Percentiles rank a stretch among this genome's conserved stretches.
phyloP scores from a whole-genome alignment of 805 yeast genomes.

The Ogataea allantospora region DNA sequence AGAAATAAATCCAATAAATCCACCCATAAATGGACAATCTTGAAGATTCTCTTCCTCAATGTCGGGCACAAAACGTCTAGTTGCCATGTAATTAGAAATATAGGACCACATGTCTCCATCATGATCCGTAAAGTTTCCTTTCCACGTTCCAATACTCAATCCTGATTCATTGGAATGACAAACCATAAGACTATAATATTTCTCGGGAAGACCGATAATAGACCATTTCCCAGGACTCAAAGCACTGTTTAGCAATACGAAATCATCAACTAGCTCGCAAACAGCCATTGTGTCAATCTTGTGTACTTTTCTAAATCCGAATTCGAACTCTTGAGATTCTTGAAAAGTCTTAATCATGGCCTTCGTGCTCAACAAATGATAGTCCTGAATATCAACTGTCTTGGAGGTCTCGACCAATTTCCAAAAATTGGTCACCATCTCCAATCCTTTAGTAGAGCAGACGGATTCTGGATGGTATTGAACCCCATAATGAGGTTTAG shows the following conservation, averaged over 20 bases:
- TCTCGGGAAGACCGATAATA: slow-evolving; percentile 69
- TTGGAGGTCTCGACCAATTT: slow-evolving; percentile 34
- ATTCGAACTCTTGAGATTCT: slow-evolving; percentile 10
- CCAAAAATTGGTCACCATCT: slow-evolving; percentile 64
- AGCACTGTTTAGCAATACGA: slow-evolving; percentile 72
- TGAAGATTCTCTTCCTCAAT: slow-evolving; percentile 29
- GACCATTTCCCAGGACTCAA: slow-evolving; percentile 86
- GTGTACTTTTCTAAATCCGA: slow-evolving; percentile 13
- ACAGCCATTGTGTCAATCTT: slow-evolving; percentile 5
- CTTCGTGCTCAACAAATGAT: slow-evolving; percentile 22
- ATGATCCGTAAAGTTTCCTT: not conserved
- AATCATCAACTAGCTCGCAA: slow-evolving; percentile 35
- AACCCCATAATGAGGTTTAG: slow-evolving; percentile 80
- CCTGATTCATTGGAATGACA: slow-evolving; percentile 58
- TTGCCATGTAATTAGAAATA: slow-evolving; percentile 48
- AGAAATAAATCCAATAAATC: slow-evolving; percentile 79
- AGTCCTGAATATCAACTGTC: slow-evolving; percentile 12
- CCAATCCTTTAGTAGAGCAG: slow-evolving; percentile 68
- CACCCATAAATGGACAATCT: slow-evolving; percentile 82
- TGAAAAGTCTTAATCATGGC: slow-evolving; percentile 26
- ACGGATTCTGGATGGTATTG: slow-evolving; percentile 98
- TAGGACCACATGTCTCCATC: slow-evolving; percentile 49
- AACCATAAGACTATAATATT: slow-evolving; percentile 43
- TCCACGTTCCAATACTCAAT: slow-evolving; percentile 26
- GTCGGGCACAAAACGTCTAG: slow-evolving; percentile 31